Evolutionary conservation across 805 yeast species (phyloP).

Genomic region (Saccharomycopsis sp.): DNA sequence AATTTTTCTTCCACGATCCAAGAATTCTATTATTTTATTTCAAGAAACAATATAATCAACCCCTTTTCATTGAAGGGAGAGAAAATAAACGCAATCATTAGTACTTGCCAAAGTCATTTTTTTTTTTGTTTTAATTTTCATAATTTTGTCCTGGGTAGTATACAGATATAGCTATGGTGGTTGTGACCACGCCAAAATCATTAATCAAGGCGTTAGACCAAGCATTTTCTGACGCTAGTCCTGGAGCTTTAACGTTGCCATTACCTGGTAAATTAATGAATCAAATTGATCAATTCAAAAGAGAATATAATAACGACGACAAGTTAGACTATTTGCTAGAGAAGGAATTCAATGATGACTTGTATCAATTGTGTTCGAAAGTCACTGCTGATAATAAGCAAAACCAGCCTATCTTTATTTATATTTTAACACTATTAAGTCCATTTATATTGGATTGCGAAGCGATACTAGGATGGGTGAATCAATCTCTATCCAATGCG

Average conservation of each 20-base stretch:
- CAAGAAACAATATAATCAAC: no score
- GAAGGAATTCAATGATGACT: conserved; percentile 5
- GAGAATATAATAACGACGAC: conserved; percentile 9
- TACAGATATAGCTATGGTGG: no score
- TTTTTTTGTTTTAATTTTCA: no score
- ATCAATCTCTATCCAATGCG: conserved; percentile 19
- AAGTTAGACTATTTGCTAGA: conserved; percentile 1
- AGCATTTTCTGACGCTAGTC: conserved; percentile 4
- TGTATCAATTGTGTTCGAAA: conserved; percentile 6
- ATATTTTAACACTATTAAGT: conserved; percentile 11
- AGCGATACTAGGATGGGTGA: conserved; percentile 16
- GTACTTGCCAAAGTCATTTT: no score
- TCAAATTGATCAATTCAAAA: conserved; percentile 6
- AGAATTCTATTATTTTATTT: no score
- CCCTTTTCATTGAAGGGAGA: no score
- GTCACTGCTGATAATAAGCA: conserved; percentile 4
- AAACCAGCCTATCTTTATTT: conserved; percentile 10
- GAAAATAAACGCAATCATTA: no score
- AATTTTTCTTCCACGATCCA: no score
- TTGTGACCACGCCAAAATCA: conserved; percentile 5
- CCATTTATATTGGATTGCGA: conserved; percentile 12
- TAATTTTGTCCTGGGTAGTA: no score
- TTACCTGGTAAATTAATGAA: conserved; percentile 4
- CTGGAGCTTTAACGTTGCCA: conserved; percentile 5
- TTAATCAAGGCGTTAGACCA: conserved; percentile 13